Evolutionary conservation across 495 filamentous ascomycete genomes (phyloP).

Genomic region (Aspergillus asperescens): DNA sequence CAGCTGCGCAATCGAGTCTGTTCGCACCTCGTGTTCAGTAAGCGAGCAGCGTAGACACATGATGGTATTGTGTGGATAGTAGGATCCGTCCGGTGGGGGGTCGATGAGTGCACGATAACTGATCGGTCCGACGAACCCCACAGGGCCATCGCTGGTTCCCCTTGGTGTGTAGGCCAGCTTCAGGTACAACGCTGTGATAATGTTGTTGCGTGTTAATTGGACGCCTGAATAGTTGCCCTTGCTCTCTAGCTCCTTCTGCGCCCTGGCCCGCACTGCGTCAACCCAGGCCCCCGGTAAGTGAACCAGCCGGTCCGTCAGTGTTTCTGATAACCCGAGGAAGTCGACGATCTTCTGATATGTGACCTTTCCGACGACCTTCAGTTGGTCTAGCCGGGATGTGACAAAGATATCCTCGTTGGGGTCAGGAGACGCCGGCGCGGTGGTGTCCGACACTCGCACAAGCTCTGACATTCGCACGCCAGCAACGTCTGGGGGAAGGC

Average conservation of each 20-base stretch:
- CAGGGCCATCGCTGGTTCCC: not conserved
- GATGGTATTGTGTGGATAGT: conserved; percentile 4
- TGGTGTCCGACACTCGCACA: not conserved
- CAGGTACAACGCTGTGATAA: conserved; percentile 3
- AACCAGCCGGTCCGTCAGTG: not conserved
- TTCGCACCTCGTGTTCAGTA: not conserved
- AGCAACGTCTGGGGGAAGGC: not conserved
- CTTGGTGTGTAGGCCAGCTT: not conserved
- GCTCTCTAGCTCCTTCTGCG: not conserved
- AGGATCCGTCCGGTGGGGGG: not conserved
- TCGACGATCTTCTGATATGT: not conserved
- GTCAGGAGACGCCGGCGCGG: not conserved
- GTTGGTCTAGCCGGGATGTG: not conserved
- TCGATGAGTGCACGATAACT: not conserved
- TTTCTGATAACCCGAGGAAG: not conserved
- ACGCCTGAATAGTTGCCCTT: not conserved
- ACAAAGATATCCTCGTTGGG: not conserved
- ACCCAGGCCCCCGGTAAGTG: conserved; percentile 6
- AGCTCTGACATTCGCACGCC: conserved; percentile 1
- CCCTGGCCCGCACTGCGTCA: not conserved
- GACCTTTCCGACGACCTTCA: not conserved
- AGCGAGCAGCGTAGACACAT: not conserved
- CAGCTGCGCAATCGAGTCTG: not conserved
- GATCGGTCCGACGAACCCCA: not conserved
- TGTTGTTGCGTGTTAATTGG: conserved; percentile 1